Conservation (phyloP, 2,329 filamentous ascomycete species). For the Neonectria magnoliae region DNA sequence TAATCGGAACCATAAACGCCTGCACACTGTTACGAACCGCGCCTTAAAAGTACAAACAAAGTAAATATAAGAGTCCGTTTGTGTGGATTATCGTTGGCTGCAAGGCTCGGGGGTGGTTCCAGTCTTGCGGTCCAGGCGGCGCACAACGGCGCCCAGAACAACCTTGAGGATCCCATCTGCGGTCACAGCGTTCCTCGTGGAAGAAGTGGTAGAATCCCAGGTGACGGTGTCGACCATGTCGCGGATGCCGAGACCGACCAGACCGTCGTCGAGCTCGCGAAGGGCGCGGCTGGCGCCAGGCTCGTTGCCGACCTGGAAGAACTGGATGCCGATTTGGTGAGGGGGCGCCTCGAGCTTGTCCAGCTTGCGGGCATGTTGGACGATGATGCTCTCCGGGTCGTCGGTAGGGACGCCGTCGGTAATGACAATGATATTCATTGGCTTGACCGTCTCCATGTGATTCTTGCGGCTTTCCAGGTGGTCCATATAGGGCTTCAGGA, state of each 20-base stretch:
- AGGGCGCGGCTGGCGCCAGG: conserved; percentile 71
- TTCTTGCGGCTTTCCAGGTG: conserved; percentile 50
- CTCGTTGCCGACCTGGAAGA: conserved; percentile 92
- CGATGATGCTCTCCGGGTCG: conserved; percentile 77
- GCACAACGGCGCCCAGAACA: conserved; percentile 80
- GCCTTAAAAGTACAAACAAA: background rate
- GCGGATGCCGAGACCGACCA: conserved; percentile 67
- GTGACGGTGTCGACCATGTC: conserved; percentile 95
- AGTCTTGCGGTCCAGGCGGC: conserved; percentile 49
- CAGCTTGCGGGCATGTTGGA: conserved; percentile 74
- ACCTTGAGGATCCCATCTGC: conserved; percentile 81
- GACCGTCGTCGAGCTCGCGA: conserved; percentile 77
- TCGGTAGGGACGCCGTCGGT: conserved; percentile 88
- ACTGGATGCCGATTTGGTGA: conserved; percentile 91
- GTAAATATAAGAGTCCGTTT: background rate
- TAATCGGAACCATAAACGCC: background rate
- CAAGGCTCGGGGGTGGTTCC: conserved; percentile 23
- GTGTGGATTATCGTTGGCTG: conserved; percentile 7
- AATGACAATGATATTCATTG: conserved; percentile 91
- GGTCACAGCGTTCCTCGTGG: conserved; percentile 59
- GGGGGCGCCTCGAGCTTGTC: conserved; percentile 75
- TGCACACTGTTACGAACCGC: background rate
- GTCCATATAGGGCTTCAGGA: conserved; percentile 77
- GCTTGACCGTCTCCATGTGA: conserved; percentile 66
- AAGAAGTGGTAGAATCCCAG: conserved; percentile 65